Base-by-base conservation (phyloP, 345 rosid species). In the Arabidopsis arenosa region DNA sequence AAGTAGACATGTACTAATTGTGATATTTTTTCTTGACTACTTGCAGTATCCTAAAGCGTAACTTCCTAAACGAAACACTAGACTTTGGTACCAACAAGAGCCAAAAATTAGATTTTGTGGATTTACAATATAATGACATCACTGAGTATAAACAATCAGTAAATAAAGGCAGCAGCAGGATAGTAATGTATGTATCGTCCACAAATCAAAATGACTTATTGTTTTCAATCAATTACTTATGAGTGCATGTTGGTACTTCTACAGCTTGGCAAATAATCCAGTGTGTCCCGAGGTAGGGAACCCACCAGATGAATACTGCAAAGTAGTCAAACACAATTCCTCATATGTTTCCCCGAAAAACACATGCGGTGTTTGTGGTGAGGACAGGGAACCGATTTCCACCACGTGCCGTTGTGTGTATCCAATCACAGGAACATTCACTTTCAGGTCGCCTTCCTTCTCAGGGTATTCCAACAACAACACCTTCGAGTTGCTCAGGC, bases 251-350 rank as follows among this genome's bases (percentile, higher is more conserved):
- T 57, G 1, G 17, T 37, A 9, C 9, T 17, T 12, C 4, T 12
- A 54, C 10, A 60, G 64, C 28, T 60, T 60, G 32, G 64, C 15
- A 10, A 6, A 37, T 11, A 60, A 60, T 60, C 64, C 45, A 37
- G 64, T 60, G 9, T 60, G 64, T 1, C 64, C 45, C 1, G 64
- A 60, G n/a, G 30, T 18, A 8, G 9, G 4, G 5, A 17, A 36
- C 45, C 13, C 7, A 5, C 45, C 5, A 0, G 1, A 0, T 9
- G 30, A 15, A 9, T 15, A 4, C 4, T 36, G 63, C 45, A 36
- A 1, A 0, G 30, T 17, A 36, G 30, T 36, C 63, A 2, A 36
- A 36, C 63, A 9, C 0, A 58, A 9, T 58, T 58, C 44, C 14
- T 2, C 63, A 1, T 11, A 9, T 54, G 10, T 1, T 26, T 2